A percentile compares a stretch with the other conserved stretches of the same genome.
phyloP scores from a whole-genome alignment of 805 yeast species.

The Ogataea trehaloabstinens region DNA sequence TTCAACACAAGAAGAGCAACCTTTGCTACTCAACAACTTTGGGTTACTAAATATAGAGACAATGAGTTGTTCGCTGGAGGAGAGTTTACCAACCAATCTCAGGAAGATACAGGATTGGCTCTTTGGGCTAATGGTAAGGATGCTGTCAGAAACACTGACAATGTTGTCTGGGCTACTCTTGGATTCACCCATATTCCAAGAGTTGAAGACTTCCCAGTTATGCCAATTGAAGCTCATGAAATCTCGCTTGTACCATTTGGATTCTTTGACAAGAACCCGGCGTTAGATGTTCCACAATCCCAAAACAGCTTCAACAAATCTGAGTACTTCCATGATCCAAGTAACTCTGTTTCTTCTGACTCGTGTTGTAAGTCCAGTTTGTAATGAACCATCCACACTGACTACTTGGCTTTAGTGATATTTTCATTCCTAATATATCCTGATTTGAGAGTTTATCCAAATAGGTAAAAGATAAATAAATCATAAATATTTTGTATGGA shows the following conservation, averaged over 20 bases:
- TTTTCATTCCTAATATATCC: too few relatives aligned
- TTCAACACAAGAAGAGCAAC: conserved; percentile 70
- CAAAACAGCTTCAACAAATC: conserved; percentile 68
- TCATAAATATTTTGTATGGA: too few relatives aligned
- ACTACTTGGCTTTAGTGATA: too few relatives aligned
- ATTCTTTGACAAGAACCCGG: conserved; percentile 77
- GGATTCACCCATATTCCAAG: conserved; percentile 82
- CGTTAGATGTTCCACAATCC: conserved; percentile 74
- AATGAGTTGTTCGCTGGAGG: conserved; percentile 77
- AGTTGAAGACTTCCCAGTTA: conserved; percentile 85
- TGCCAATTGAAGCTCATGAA: conserved; percentile 79
- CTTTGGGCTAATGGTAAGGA: conserved; percentile 70
- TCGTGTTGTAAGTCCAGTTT: conserved; percentile 27
- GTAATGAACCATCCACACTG: background rate
- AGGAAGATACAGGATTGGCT: conserved; percentile 67
- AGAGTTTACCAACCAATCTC: conserved; percentile 82
- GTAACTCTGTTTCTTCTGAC: conserved; percentile 17
- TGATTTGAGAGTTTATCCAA: background rate
- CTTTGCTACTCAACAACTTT: conserved; percentile 73
- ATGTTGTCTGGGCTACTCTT: conserved; percentile 80
- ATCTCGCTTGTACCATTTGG: conserved; percentile 68
- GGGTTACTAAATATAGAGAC: conserved; percentile 80
- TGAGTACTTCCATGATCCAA: conserved; percentile 31
- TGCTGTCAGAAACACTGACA: conserved; percentile 67
- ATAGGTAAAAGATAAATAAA: background rate